Percentiles rank a stretch among this genome's conserved stretches.
Evolutionary conservation across 108 stramenopile species (phyloP).

Genomic region (Nannochloropsis salina): DNA sequence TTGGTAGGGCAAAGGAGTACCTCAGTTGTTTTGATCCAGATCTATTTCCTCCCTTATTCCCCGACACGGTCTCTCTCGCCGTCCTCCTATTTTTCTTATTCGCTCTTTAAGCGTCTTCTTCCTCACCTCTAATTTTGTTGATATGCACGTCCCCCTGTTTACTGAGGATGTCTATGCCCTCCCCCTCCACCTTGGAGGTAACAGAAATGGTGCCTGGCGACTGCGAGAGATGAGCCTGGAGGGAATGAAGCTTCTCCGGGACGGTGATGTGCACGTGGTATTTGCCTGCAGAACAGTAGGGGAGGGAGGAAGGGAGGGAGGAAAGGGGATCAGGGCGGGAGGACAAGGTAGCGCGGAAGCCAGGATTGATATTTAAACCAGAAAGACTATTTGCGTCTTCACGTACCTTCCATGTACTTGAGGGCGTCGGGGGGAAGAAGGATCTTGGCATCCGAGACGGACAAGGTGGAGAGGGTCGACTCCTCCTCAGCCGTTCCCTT

Average conservation of each 20-base stretch:
- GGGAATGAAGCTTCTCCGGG: background rate
- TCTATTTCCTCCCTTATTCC: background rate
- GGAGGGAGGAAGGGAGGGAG: background rate
- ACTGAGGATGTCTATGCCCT: background rate
- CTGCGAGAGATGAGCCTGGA: background rate
- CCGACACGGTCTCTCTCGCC: background rate
- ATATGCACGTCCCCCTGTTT: constrained; percentile 3
- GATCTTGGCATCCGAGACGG: background rate
- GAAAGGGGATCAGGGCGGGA: background rate
- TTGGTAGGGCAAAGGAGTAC: too few relatives aligned
- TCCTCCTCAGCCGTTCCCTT: background rate
- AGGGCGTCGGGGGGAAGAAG: background rate
- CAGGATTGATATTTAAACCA: background rate
- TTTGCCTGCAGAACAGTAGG: background rate
- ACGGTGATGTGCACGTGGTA: background rate
- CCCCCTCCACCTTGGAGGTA: background rate
- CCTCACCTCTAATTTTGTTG: constrained; percentile 16
- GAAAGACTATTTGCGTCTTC: background rate
- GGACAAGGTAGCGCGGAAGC: background rate
- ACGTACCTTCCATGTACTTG: background rate
- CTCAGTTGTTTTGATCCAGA: too few relatives aligned
- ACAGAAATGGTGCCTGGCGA: background rate
- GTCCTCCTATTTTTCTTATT: too few relatives aligned
- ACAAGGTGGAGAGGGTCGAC: background rate
- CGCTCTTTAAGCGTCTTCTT: background rate